Conservation (phyloP, 495 filamentous ascomycete genomes). For the Hyphodiscus hymeniophilus region DNA sequence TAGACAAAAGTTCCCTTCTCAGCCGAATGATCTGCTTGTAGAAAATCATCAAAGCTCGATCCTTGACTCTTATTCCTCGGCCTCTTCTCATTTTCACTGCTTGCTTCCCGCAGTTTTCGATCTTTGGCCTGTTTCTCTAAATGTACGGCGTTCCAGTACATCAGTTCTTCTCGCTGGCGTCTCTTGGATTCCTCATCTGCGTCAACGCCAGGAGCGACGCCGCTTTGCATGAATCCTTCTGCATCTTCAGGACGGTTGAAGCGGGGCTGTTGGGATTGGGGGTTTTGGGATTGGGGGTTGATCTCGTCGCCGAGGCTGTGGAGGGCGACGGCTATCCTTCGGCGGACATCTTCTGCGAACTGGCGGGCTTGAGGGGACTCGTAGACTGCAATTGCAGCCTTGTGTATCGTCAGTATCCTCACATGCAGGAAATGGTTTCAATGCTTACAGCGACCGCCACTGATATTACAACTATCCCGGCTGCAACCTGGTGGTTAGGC, state of each 20-base stretch:
- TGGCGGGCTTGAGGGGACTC: constrained; percentile 73
- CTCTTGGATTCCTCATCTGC: constrained; percentile 61
- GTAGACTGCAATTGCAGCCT: constrained; percentile 71
- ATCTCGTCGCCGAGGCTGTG: constrained; percentile 72
- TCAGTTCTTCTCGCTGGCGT: constrained; percentile 62
- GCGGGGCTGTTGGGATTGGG: constrained; percentile 33
- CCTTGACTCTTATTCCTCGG: constrained; percentile 20
- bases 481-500: constrained; percentile 46
- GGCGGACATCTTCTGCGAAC: constrained; percentile 66
- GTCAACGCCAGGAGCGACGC: constrained; percentile 50
- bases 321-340: constrained; percentile 69
- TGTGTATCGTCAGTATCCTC: not conserved
- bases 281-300: constrained; percentile 44
- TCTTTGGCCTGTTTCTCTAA: constrained; percentile 21
- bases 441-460: constrained; percentile 58
- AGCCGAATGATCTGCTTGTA: constrained; percentile 30
- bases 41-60: constrained; percentile 47
- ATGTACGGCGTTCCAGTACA: constrained; percentile 51
- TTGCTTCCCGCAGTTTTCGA: constrained; percentile 2
- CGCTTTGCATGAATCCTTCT: constrained; percentile 43
- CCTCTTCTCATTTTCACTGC: too few species aligned
- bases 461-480: constrained; percentile 66
- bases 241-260: constrained; percentile 53
- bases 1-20: constrained; percentile 43
- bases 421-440: too few species aligned